These are phyloP conservation scores for Globisporangium nodosum DNA, from an alignment of 352 stramenopile genomes.

Conservation along the genomic window DNA sequence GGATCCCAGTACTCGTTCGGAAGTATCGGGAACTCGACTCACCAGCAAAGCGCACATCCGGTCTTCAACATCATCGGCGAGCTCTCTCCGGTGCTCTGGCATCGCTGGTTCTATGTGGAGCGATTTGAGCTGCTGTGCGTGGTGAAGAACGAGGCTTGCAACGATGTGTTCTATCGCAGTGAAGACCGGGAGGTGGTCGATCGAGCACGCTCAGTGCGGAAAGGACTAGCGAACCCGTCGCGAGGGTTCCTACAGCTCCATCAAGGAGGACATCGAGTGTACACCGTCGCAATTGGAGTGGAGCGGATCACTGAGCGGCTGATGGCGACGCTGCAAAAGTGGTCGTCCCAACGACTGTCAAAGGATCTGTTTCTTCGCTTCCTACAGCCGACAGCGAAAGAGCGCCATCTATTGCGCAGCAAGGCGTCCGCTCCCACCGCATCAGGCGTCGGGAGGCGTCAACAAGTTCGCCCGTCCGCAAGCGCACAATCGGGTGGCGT, in stretches of 20 bases:
- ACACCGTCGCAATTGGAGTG: conserved; percentile 39
- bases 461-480: conserved; percentile 24
- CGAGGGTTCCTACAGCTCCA: conserved; percentile 32
- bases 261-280: conserved; percentile 21
- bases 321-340: conserved; percentile 53
- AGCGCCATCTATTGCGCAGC: conserved; percentile 6
- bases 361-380: conserved; percentile 83
- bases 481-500: conserved; percentile 10
- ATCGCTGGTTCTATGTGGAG: conserved; percentile 88
- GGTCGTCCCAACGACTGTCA: conserved; percentile 71
- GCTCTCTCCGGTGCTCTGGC: conserved; percentile 81
- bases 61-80: conserved; percentile 90
- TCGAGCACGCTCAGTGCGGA: conserved; percentile 20
- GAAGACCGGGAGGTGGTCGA: conserved; percentile 31
- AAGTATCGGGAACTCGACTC: conserved; percentile 33
- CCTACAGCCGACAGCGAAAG: conserved; percentile 20
- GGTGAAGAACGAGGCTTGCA: conserved; percentile 59
- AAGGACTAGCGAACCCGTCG: conserved; percentile 17
- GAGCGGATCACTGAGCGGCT: conserved; percentile 53
- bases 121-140: conserved; percentile 79
- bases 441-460: conserved; percentile 13
- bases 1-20: conserved; percentile 70
- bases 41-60: conserved; percentile 52
- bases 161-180: conserved; percentile 57
- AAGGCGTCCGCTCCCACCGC: conserved; percentile 18